Base-by-base conservation (phyloP, 1,139 yeast species). In the Yamadazyma triangularis region DNA sequence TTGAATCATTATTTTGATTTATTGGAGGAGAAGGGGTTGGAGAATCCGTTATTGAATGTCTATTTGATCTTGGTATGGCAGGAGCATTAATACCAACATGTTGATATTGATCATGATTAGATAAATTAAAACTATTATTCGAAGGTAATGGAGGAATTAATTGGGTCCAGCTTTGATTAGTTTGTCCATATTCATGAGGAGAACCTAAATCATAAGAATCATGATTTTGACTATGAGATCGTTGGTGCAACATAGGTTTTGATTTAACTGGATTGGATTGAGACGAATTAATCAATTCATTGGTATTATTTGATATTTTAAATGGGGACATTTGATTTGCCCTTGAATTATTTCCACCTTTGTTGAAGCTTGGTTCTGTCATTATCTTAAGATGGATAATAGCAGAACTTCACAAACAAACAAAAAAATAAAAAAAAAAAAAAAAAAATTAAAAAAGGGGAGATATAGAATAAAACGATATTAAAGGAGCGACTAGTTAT, bases 121-220 rank as follows among this genome's bases (percentile, higher is more conserved):
- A 18, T 11, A 12, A 15, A 23, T 29, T 25, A 11, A 29, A 28
- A 29, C 32, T 31, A 28, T 24, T 38, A 15, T 31, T 35, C 13
- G 37, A 38, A 4, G 50, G 51, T 27, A 47, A 30, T 3, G 56
- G 54, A 14, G 56, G 53, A 7, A 48, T 47, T 26, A 48, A 37
- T 9, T 39, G 36, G 12, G 48, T 50, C 56, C 56, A 50, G n/a
- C n/a, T n/a, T 23, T 28, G 35, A 8, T 15, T 22, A 8, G 12
- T 13, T 11, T 11, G 21, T n/a, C n/a, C n/a, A n/a, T n/a, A n/a
- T n/a, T n/a, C n/a, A n/a, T n/a, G n/a, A n/a, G n/a, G n/a, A n/a
- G n/a, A n/a, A n/a, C n/a, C n/a, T n/a, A n/a, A n/a, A n/a, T n/a
- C n/a, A n/a, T n/a, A n/a, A n/a, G n/a, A n/a, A n/a, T n/a, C n/a